Evolutionary conservation across 192 early-diverging fungal species (phyloP).

Genomic region (Globomyces pollinis-pini): DNA sequence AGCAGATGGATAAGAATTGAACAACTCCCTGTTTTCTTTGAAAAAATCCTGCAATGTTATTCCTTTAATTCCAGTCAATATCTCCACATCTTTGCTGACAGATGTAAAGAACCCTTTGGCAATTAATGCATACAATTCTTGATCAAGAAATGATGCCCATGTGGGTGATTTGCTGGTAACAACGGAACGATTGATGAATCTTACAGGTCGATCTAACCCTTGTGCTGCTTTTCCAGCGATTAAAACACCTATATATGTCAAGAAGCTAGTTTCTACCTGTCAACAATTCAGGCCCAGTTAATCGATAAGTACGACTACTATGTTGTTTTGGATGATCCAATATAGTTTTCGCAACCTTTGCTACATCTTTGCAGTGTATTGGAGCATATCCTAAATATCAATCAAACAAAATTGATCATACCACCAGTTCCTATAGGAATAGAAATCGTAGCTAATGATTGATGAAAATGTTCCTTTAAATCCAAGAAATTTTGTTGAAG

Average conservation of each 20-base stretch:
- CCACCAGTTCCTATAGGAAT: constrained; percentile 19
- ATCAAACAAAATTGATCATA: too few relatives aligned
- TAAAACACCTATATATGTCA: too few relatives aligned
- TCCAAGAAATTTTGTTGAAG: constrained; percentile 18
- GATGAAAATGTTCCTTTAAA: constrained; percentile 7
- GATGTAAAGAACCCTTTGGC: constrained; percentile 11
- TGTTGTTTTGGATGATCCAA: constrained; percentile 8
- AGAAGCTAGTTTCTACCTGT: too few relatives aligned
- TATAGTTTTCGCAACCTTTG: constrained; percentile 8
- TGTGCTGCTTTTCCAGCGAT: constrained; percentile 24
- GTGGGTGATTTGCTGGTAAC: not conserved
- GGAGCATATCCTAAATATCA: too few relatives aligned
- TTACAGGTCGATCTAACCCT: constrained; percentile 24
- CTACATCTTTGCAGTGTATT: constrained; percentile 19
- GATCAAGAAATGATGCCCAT: not conserved
- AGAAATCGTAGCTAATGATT: constrained; percentile 11
- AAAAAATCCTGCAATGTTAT: constrained; percentile 9
- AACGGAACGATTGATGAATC: constrained; percentile 14
- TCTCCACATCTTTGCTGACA: constrained; percentile 1
- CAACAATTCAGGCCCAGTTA: constrained; percentile 26
- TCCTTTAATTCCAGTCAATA: constrained; percentile 1
- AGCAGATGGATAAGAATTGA: constrained; percentile 1
- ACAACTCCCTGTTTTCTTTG: not conserved
- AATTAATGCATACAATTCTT: constrained; percentile 11
- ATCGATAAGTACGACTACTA: constrained; percentile 12